Percentiles rank a stretch among this genome's conserved stretches.
Conservation (phyloP, 192 early-diverging fungal genomes). For the Backusella westeae region DNA sequence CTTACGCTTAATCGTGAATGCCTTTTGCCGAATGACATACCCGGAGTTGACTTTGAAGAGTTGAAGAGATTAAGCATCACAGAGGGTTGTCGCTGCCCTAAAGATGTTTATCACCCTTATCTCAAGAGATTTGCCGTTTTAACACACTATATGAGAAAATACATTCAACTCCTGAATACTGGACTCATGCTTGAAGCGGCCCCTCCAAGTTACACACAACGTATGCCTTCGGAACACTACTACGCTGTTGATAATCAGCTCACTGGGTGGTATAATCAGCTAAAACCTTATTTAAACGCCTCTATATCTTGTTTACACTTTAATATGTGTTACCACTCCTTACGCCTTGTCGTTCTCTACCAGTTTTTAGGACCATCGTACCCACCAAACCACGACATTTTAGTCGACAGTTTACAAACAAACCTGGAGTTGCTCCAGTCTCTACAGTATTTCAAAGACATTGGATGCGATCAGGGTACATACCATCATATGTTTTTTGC, state of each 20-base stretch:
- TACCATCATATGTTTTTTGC: slow-evolving; percentile 40
- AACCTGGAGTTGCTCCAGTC: slow-evolving; percentile 20
- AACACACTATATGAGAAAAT: slow-evolving; percentile 24
- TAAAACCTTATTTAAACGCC: background rate
- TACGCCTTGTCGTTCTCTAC: slow-evolving; percentile 32
- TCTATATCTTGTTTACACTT: slow-evolving; percentile 20
- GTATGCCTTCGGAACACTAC: slow-evolving; percentile 10
- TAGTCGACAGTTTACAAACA: slow-evolving; percentile 26
- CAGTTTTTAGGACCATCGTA: slow-evolving; percentile 26
- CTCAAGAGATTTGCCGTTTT: slow-evolving; percentile 14
- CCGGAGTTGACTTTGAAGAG: background rate
- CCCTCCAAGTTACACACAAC: background rate
- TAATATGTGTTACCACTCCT: slow-evolving; percentile 30
- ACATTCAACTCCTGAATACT: slow-evolving; percentile 11
- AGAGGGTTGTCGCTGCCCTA: background rate
- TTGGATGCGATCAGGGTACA: slow-evolving; percentile 34
- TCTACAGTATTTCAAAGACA: slow-evolving; percentile 12
- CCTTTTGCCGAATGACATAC: slow-evolving; percentile 15
- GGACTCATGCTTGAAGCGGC: background rate
- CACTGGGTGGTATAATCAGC: slow-evolving; percentile 8
- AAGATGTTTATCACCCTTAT: background rate
- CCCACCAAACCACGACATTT: background rate
- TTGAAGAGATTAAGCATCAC: background rate
- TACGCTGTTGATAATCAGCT: slow-evolving; percentile 4
- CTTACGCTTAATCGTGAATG: slow-evolving; percentile 21